A percentile compares a stretch with the other conserved stretches of the same genome.
Conservation (phyloP, 805 yeast genomes). For the Wickerhamiella domercqiae region DNA sequence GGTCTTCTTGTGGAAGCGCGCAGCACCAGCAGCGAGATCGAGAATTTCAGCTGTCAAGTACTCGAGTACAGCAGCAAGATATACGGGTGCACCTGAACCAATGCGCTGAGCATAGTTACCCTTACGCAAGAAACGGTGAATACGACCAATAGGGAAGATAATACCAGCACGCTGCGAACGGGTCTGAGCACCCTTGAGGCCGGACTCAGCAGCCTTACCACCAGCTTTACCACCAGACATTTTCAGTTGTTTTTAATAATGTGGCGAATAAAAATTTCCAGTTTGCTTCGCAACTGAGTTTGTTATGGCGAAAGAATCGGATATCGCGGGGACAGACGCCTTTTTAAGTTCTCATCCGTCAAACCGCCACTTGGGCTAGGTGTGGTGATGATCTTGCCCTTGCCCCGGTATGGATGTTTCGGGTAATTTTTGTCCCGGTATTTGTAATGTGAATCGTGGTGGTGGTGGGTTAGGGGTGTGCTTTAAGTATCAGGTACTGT, state of each 20-base stretch:
- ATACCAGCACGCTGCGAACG: conserved; percentile 68
- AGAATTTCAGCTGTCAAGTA: conserved; percentile 93
- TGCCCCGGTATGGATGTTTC: too few relatives aligned
- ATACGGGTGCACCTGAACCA: conserved; percentile 82
- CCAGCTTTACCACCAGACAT: conserved; percentile 76
- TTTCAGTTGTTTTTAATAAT: too few relatives aligned
- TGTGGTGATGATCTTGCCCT: too few relatives aligned
- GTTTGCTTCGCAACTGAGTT: conserved; percentile 2
- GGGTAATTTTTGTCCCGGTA: too few relatives aligned
- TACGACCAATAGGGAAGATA: conserved; percentile 92
- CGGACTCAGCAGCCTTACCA: conserved; percentile 78
- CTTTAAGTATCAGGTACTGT: too few relatives aligned
- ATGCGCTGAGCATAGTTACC: conserved; percentile 62
- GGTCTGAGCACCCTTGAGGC: conserved; percentile 91
- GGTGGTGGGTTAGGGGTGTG: too few relatives aligned
- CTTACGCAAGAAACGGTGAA: conserved; percentile 85
- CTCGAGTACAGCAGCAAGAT: conserved; percentile 88
- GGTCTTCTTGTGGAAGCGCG: conserved; percentile 85
- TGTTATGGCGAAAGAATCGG: neutral
- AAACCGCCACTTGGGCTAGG: too few relatives aligned
- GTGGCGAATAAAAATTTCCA: conserved; percentile 11
- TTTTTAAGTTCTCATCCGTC: too few relatives aligned
- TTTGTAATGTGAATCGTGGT: too few relatives aligned
- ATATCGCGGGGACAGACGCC: neutral
- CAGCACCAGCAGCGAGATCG: conserved; percentile 97